Evolutionary conservation across 371 early-diverging fungal species (phyloP).

Genomic region (Rhizopus stolonifer): DNA sequence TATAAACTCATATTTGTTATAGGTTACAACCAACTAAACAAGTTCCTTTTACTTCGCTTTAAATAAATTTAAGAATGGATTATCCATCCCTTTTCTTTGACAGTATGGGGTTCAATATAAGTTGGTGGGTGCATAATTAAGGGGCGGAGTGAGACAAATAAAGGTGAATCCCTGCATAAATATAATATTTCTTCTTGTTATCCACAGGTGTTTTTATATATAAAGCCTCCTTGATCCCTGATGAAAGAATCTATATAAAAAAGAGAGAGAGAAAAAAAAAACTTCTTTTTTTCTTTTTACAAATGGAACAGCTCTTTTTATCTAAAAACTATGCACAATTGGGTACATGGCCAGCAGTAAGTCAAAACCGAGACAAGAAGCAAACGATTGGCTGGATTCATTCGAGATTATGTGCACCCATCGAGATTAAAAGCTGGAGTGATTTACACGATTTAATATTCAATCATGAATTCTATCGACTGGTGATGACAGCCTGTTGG

Average conservation of each 20-base stretch:
- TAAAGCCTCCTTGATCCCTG: too few species aligned
- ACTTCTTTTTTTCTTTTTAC: background rate
- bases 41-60: background rate
- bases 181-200: too few species aligned
- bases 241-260: too few species aligned
- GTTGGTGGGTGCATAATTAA: too few species aligned
- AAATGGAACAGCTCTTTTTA: background rate
- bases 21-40: background rate
- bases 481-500: slow-evolving; percentile 20
- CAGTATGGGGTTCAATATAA: too few species aligned
- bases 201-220: too few species aligned
- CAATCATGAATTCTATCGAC: slow-evolving; percentile 36
- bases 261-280: background rate
- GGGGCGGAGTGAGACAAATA: too few species aligned
- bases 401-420: slow-evolving; percentile 30
- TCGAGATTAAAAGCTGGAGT: slow-evolving; percentile 14
- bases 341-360: slow-evolving; percentile 15
- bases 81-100: too few species aligned
- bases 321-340: background rate
- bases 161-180: too few species aligned
- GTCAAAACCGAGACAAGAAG: slow-evolving; percentile 15
- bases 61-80: too few species aligned
- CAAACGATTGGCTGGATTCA: slow-evolving; percentile 31
- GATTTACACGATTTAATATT: slow-evolving; percentile 28
- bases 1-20: too few species aligned